phyloP scores from a whole-genome alignment of 2,329 filamentous ascomycete species.

The Diaporthe sp. region DNA sequence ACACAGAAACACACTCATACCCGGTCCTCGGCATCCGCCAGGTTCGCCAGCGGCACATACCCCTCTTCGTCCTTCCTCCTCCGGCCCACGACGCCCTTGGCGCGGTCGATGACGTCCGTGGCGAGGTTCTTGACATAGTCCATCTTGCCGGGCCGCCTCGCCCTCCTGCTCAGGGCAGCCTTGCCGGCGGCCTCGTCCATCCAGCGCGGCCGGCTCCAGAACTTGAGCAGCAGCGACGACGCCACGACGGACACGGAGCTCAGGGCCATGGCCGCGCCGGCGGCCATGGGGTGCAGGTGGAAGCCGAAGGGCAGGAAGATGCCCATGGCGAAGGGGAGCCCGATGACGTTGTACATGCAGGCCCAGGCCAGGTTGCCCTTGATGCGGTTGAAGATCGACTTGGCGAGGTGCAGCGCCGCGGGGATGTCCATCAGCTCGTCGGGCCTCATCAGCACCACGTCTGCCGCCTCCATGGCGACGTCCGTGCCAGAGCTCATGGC shows the following conservation, averaged over 20 bases:
- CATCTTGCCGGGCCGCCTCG: conserved; percentile 56
- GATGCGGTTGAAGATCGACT: conserved; percentile 90
- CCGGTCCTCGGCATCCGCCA: conserved; percentile 55
- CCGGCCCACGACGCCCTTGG: conserved; percentile 48
- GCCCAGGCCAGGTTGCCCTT: conserved; percentile 95
- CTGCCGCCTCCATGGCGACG: conserved; percentile 97
- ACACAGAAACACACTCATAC: conserved; percentile 35
- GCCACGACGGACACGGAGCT: conserved; percentile 92
- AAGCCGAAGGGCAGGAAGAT: conserved; percentile 91
- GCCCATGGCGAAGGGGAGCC: conserved; percentile 96
- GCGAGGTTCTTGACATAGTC: conserved; percentile 58
- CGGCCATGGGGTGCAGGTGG: conserved; percentile 92
- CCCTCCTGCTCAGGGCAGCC: conserved; percentile 60
- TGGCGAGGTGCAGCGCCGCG: conserved; percentile 83
- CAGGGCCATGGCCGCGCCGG: conserved; percentile 92
- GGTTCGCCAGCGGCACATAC: conserved; percentile 70
- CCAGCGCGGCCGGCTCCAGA: conserved; percentile 88
- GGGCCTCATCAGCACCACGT: conserved; percentile 94
- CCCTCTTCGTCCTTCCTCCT: conserved; percentile 63
- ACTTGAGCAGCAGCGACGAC: conserved; percentile 85
- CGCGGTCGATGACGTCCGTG: conserved; percentile 55
- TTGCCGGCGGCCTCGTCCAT: conserved; percentile 81
- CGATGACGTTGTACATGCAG: conserved; percentile 91
- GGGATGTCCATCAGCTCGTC: conserved; percentile 95
- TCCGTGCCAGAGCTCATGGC: conserved; percentile 94